Conservation (phyloP, 2,329 filamentous ascomycete genomes). For the Raffaelea ambrosiae region DNA sequence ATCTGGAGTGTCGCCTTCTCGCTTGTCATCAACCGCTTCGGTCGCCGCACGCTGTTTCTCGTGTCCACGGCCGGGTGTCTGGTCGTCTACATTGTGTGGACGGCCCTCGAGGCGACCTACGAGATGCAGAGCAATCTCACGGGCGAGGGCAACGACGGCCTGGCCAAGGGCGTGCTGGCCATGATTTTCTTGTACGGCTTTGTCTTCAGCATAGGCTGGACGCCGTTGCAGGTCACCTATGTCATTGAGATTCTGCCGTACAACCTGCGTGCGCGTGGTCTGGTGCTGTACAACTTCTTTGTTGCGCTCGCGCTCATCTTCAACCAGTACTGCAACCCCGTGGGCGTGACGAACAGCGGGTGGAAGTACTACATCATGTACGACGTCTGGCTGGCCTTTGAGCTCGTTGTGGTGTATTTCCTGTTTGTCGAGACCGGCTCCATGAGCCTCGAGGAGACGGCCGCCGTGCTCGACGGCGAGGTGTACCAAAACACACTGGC, state of each 20-base stretch:
- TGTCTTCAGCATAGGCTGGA: constrained; percentile 18
- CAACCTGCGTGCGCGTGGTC: constrained; percentile 25
- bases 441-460: constrained; percentile 10
- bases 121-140: background rate
- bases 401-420: constrained; percentile 23
- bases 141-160: background rate
- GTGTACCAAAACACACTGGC: background rate
- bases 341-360: constrained; percentile 23
- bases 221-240: constrained; percentile 16
- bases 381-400: constrained; percentile 23
- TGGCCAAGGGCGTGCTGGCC: constrained; percentile 22
- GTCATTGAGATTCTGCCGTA: constrained; percentile 12
- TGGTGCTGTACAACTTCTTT: constrained; percentile 52
- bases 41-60: constrained; percentile 18
- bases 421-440: constrained; percentile 17
- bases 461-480: constrained; percentile 18
- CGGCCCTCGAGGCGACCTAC: constrained; percentile 7
- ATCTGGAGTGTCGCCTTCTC: constrained; percentile 4
- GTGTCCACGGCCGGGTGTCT: constrained; percentile 10
- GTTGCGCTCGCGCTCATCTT: constrained; percentile 44
- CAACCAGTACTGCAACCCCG: constrained; percentile 31
- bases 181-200: constrained; percentile 49
- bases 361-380: constrained; percentile 31
- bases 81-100: constrained; percentile 7
- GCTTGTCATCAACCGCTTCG: constrained; percentile 8